Evolutionary conservation across 2,329 filamentous ascomycete genomes (phyloP), one percentile per base, ranked within the genome.

Genomic region (Sclerotinia spermophila): DNA sequence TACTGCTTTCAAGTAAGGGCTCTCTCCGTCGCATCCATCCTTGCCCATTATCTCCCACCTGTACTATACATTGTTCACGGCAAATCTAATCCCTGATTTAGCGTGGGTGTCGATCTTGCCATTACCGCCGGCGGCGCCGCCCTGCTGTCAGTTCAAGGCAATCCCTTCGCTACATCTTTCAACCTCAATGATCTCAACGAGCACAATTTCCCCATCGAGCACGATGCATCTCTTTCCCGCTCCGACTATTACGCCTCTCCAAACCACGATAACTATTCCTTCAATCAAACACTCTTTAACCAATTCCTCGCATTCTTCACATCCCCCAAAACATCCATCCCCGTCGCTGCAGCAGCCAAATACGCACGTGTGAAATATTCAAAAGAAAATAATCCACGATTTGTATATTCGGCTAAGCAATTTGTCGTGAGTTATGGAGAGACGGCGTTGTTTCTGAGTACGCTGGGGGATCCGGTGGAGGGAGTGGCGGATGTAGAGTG

Each of bases 121-220:
- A 78, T 74, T 2, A 60, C 74, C n/a, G 69, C 80, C 17, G 75
- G 76, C 33, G 60, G 48, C 15, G 75, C 72, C 19, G 79, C 74
- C 7, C 59, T 77, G 8, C 60, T 75, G 1, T 73, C 74, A 7
- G 68, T 71, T n/a, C 71, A 72, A 5, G 67, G 66, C n/a, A 73
- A 75, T 61, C 71, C 60, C 5, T 70, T 75, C n/a, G 67, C 69
- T 30, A 71, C 69, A 21, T 71, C 69, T 10, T 78, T 79, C 68
- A 67, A 76, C 42, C 73, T 79, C 15, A 56, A 73, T 24, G 60
- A 76, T 53, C 61, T 78, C 5, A 58, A 67, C 27, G 69, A 75
- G 60, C 77, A 81, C 72, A 78, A 80, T 72, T 78, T 78, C 59
- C 75, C 77, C 21, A 80, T 80, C 69, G 80, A 82, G 74, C 80